Percentiles rank a stretch among this genome's conserved stretches.
Evolutionary conservation across 352 stramenopile species (phyloP).

Genomic region (Phytophthora chlamydospora): DNA sequence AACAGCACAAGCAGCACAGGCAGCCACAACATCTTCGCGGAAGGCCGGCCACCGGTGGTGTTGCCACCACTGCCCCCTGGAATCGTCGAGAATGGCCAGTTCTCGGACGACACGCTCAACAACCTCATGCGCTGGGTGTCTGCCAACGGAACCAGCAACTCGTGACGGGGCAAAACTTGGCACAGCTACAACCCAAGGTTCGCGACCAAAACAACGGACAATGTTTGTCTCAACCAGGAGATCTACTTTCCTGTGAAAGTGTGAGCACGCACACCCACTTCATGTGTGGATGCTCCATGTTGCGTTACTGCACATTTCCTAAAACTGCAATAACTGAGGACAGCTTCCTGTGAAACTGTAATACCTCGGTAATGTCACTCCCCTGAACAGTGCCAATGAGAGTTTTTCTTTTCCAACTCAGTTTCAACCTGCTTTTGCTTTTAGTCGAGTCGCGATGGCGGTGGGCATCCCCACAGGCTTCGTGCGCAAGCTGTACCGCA

Average conservation of each 20-base stretch:
- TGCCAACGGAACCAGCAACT: slow-evolving; percentile 13
- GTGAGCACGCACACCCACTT: no score
- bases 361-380: no score
- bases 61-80: slow-evolving; percentile 25
- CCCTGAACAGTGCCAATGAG: no score
- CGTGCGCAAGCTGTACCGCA: slow-evolving; percentile 84
- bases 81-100: slow-evolving; percentile 51
- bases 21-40: slow-evolving; percentile 35
- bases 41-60: slow-evolving; percentile 28
- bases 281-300: no score
- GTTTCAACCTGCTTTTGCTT: no score
- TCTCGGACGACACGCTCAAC: slow-evolving; percentile 58
- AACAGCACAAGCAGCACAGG: slow-evolving; percentile 29
- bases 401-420: background rate
- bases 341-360: background rate
- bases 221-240: no score
- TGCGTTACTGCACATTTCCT: no score
- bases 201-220: no score
- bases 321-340: background rate
- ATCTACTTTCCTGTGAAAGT: no score
- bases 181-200: no score
- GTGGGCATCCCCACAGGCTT: slow-evolving; percentile 77
- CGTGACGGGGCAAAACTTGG: background rate
- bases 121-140: slow-evolving; percentile 46
- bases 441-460: slow-evolving; percentile 27